Evolutionary conservation across 305 asterid species (phyloP).

Genomic region (Withania somnifera): DNA sequence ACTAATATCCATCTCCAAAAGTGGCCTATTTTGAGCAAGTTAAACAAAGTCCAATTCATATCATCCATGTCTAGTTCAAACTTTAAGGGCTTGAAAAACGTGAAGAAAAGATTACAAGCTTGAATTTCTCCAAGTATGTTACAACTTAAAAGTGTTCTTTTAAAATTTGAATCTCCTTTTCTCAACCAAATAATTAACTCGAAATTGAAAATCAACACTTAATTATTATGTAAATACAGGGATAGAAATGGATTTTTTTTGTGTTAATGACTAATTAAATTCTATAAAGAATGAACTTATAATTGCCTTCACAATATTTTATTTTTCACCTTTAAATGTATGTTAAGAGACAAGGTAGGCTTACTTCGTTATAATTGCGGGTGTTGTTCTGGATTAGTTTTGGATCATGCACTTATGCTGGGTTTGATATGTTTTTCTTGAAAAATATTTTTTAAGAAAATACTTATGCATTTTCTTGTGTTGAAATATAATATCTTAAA

Average conservation of each 20-base stretch:
- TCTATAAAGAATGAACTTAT: neutral
- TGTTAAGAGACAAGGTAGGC: neutral
- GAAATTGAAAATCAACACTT: neutral
- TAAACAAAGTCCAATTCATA: neutral
- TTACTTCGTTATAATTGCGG: no score
- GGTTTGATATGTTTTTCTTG: no score
- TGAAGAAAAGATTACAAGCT: neutral
- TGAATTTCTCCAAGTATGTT: neutral
- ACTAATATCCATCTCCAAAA: neutral
- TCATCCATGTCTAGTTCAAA: neutral
- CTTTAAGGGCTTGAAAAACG: neutral
- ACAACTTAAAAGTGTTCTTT: neutral
- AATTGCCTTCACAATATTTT: neutral
- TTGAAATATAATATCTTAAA: no score
- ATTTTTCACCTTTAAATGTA: neutral
- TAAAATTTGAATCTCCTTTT: neutral
- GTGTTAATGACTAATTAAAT: neutral
- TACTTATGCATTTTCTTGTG: no score
- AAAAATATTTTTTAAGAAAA: no score
- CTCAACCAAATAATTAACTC: neutral
- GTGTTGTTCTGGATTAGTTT: neutral
- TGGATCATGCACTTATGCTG: no score
- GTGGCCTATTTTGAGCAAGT: neutral
- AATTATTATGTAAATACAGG: neutral
- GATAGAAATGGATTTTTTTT: neutral